phyloP scores from a whole-genome alignment of 768 basidiomycete species.

The Boletus sp. region DNA sequence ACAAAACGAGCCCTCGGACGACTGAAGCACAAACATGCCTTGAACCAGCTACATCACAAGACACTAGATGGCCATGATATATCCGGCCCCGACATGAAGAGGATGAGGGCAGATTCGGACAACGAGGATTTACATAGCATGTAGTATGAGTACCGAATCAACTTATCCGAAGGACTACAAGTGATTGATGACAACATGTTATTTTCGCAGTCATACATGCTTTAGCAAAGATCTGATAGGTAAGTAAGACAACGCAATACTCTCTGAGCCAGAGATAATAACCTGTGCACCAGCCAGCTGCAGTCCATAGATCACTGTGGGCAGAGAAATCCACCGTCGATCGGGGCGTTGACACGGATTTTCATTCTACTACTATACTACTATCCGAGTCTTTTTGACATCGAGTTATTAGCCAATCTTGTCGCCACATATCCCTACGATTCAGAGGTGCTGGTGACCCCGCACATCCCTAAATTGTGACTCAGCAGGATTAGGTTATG shows the following conservation, averaged over 20 bases:
- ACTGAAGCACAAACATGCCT: conserved; percentile 49
- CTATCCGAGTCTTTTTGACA: neutral
- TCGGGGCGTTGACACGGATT: neutral
- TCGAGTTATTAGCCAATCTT: neutral
- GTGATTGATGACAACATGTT: neutral
- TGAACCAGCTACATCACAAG: conserved; percentile 28
- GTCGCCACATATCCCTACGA: neutral
- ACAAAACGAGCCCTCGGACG: conserved; percentile 48
- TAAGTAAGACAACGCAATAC: neutral
- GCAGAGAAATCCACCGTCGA: neutral
- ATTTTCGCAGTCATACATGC: neutral
- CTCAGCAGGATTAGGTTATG: neutral
- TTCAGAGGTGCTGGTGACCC: too few species aligned
- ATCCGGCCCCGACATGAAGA: conserved; percentile 15
- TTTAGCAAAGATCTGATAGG: neutral
- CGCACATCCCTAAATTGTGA: too few species aligned
- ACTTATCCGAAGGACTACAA: neutral
- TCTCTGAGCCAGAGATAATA: neutral
- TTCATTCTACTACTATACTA: neutral
- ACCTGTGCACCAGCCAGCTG: neutral
- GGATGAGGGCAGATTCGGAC: conserved; percentile 11
- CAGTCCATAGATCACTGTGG: neutral
- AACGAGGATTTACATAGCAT: neutral
- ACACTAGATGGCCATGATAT: neutral
- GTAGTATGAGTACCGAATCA: neutral